Percentiles rank a stretch among this genome's conserved stretches.
Evolutionary conservation across 2,329 filamentous ascomycete genomes (phyloP).

Genomic region (Botrytis deweyae): DNA sequence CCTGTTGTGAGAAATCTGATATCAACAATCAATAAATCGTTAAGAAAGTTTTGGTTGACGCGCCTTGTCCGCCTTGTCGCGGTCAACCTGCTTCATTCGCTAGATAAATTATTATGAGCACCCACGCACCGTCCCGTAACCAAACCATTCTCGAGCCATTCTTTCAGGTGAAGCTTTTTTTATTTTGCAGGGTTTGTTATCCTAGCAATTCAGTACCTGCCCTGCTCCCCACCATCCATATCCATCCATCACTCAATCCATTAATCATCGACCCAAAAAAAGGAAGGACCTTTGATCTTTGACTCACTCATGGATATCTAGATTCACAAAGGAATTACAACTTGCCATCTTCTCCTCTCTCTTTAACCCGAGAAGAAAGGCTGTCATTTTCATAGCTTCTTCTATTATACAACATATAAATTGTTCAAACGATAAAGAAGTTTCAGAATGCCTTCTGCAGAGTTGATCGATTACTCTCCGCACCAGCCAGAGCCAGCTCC

Average conservation of each 20-base stretch:
- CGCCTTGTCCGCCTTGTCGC: constrained; percentile 25
- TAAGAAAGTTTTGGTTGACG: constrained; percentile 26
- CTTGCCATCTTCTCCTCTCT: background rate
- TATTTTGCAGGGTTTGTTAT: constrained; percentile 8
- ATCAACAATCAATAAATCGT: constrained; percentile 1
- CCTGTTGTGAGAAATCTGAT: background rate
- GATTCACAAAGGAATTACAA: background rate
- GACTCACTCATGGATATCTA: background rate
- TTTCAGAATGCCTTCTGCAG: constrained; percentile 45
- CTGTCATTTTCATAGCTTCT: background rate
- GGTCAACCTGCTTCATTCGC: constrained; percentile 5
- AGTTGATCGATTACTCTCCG: constrained; percentile 78
- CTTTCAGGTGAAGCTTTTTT: constrained; percentile 14
- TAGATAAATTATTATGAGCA: constrained; percentile 3
- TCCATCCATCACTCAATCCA: background rate
- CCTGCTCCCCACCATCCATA: background rate
- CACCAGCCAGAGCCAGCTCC: constrained; percentile 74
- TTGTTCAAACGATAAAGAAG: background rate
- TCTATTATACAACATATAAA: background rate
- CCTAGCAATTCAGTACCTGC: background rate
- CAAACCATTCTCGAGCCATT: constrained; percentile 6
- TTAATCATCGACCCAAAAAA: background rate
- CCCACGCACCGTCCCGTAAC: background rate
- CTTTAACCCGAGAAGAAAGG: background rate
- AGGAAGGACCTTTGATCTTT: background rate